A percentile compares a stretch with the other conserved stretches of the same genome.
Evolutionary conservation across 768 basidiomycete genomes (phyloP).

Genomic region (Myochromella boudieri): DNA sequence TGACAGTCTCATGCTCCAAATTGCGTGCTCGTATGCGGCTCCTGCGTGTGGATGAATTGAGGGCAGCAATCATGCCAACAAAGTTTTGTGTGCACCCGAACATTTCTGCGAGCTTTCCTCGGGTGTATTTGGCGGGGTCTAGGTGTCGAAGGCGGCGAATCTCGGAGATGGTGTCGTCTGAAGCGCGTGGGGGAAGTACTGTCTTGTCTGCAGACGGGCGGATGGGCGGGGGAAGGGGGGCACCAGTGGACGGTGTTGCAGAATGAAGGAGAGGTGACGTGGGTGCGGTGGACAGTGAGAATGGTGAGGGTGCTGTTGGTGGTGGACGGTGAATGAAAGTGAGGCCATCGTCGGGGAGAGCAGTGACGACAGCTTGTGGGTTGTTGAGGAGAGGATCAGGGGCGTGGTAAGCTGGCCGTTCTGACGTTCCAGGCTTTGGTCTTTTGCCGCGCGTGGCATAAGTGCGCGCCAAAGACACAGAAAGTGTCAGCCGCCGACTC

Average conservation of each 20-base stretch:
- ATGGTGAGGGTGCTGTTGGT: constrained; percentile 70
- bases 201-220: constrained; percentile 37
- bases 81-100: constrained; percentile 74
- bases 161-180: constrained; percentile 51
- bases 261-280: constrained; percentile 67
- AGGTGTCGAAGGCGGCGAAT: constrained; percentile 57
- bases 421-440: constrained; percentile 50
- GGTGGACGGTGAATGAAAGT: constrained; percentile 89
- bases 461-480: constrained; percentile 28
- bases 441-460: constrained; percentile 50
- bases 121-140: constrained; percentile 61
- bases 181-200: constrained; percentile 37
- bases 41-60: constrained; percentile 51
- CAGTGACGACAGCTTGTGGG: constrained; percentile 49
- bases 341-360: constrained; percentile 52
- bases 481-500: constrained; percentile 23
- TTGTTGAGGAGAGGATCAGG: constrained; percentile 58
- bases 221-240: constrained; percentile 47
- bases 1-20: constrained; percentile 41
- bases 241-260: constrained; percentile 23
- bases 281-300: constrained; percentile 68
- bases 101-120: constrained; percentile 67
- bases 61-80: constrained; percentile 62
- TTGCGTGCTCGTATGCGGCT: constrained; percentile 43
- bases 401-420: constrained; percentile 55